Evolutionary conservation across 169 alveolate genomes (phyloP).

Genomic region (Cryptosporidium muris): DNA sequence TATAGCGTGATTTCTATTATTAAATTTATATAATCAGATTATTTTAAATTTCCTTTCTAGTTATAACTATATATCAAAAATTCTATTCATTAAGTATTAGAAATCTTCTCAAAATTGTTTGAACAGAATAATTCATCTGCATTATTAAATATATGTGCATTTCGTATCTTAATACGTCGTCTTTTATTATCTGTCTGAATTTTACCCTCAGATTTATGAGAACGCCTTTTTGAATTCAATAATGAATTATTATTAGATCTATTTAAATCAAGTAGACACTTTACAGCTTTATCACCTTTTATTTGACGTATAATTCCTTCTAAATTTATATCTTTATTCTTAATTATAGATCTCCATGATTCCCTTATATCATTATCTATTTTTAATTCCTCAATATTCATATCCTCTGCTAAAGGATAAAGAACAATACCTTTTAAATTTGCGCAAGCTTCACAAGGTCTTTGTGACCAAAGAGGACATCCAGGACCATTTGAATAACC

Average conservation of each 20-base stretch:
- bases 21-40: too few species aligned
- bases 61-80: too few species aligned
- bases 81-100: too few species aligned
- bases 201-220: conserved; percentile 2
- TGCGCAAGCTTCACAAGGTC: conserved; percentile 59
- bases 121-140: conserved; percentile 35
- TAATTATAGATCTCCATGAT: conserved; percentile 35
- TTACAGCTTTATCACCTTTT: conserved; percentile 47
- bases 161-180: conserved; percentile 40
- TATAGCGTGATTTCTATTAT: too few species aligned
- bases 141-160: conserved; percentile 51
- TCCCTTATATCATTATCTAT: conserved; percentile 47
- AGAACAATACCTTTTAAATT: conserved; percentile 39
- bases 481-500: conserved; percentile 65
- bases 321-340: conserved; percentile 22
- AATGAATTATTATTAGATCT: background rate
- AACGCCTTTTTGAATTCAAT: conserved; percentile 5
- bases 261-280: conserved; percentile 54
- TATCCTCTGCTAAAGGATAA: conserved; percentile 47
- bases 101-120: background rate
- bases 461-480: conserved; percentile 52
- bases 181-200: background rate
- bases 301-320: conserved; percentile 48
- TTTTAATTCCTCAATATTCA: conserved; percentile 48
- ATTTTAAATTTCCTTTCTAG: too few species aligned